phyloP scores from a whole-genome alignment of 441 rosid genomes.

The Capsella rubella region DNA sequence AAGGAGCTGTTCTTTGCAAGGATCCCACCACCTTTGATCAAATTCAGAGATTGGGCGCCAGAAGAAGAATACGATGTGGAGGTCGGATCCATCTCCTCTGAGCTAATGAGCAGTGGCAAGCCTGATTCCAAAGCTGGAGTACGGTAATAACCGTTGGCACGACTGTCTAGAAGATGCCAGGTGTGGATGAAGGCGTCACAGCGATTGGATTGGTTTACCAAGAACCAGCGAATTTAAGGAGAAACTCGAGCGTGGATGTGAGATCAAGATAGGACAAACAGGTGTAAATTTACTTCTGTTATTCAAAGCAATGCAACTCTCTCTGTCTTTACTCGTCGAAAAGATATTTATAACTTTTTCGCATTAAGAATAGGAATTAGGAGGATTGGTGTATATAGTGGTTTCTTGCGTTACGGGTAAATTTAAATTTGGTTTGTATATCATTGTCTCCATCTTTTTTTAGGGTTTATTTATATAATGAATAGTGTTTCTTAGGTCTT shows the following conservation, averaged over 20 bases:
- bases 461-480: background rate
- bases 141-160: constrained; percentile 39
- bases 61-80: constrained; percentile 50
- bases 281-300: background rate
- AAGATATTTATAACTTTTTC: background rate
- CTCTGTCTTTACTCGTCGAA: constrained; percentile 7
- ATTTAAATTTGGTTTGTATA: background rate
- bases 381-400: constrained; percentile 21
- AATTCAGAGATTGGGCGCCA: constrained; percentile 63
- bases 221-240: constrained; percentile 27
- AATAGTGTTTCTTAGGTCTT: background rate
- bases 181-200: constrained; percentile 27
- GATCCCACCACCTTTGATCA: constrained; percentile 58
- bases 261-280: constrained; percentile 29
- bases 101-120: constrained; percentile 45
- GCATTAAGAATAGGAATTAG: background rate
- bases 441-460: background rate
- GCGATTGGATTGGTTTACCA: constrained; percentile 42
- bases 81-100: constrained; percentile 40
- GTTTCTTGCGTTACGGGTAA: background rate
- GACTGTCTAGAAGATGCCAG: constrained; percentile 42
- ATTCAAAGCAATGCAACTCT: constrained; percentile 19
- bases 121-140: constrained; percentile 48
- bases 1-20: constrained; percentile 61
- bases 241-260: constrained; percentile 28